phyloP scores from a whole-genome alignment of 345 rosid genomes.

The Excoecaria agallocha region DNA sequence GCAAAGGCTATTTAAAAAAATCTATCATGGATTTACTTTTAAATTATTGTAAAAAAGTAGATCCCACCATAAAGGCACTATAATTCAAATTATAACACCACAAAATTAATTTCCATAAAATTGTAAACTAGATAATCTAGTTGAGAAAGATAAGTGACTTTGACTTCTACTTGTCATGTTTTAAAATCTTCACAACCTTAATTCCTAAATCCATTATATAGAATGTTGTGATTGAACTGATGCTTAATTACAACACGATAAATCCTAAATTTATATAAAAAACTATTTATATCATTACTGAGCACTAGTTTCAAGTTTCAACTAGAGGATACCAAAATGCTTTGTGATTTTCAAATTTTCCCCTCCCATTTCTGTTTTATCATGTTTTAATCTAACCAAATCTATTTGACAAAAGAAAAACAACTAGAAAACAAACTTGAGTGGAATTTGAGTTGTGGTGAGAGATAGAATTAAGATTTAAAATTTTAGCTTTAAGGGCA shows the following conservation, averaged over 20 bases:
- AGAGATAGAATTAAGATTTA: slow-evolving; percentile 52
- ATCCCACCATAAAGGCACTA: too few species aligned
- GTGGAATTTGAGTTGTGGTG: slow-evolving; percentile 33
- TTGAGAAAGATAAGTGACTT: too few species aligned
- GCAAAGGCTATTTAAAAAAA: too few species aligned
- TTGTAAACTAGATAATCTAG: too few species aligned
- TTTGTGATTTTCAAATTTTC: background rate
- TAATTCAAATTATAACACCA: too few species aligned
- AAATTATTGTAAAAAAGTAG: too few species aligned
- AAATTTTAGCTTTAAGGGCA: slow-evolving; percentile 56
- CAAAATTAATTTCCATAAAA: too few species aligned
- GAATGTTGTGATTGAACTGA: background rate
- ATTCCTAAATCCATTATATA: background rate
- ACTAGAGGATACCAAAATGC: too few species aligned
- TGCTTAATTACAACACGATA: background rate
- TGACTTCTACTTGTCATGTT: background rate
- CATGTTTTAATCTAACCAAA: background rate
- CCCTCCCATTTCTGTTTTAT: background rate
- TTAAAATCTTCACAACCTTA: background rate
- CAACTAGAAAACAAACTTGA: slow-evolving; percentile 41
- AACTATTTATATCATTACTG: too few species aligned
- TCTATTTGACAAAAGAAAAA: background rate
- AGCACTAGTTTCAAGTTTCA: too few species aligned
- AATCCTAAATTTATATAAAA: too few species aligned
- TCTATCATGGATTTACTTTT: too few species aligned